Base-by-base conservation (phyloP, 768 basidiomycete genomes). In the Hortiboletus campestris region DNA sequence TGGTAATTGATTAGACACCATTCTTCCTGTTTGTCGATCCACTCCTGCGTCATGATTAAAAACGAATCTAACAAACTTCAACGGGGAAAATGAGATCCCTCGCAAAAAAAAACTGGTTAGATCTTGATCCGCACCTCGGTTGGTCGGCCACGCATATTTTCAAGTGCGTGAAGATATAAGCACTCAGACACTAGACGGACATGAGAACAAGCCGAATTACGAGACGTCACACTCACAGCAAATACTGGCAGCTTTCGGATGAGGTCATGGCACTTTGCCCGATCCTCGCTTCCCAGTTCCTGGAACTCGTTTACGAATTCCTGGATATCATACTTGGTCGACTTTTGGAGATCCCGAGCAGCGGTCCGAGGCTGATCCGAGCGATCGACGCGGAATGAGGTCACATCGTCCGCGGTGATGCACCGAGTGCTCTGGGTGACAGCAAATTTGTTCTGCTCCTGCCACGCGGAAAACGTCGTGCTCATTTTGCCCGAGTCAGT, bases 1-100 rank as follows among this genome's bases (percentile, higher is more conserved):
- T 53, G 57, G 22, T 67, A 63, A 47, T 70, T 55, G 41, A 61
- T 19, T 1, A 69, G 40, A 42, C 67, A 70, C 68, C 67, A 69
- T 35, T 58, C 59, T 7, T 63, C 63, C 19, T 46, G 39, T 31
- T 48, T 55, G 22, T 61, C 39, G 31, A 50, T 56, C 67, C 67
- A 70, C 17, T 62, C 61, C 29, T 53, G 54, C 35, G 57, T 53
- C 55, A 39, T 44, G 28, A 34, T 35, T 16, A 59, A 46, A 28
- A 69, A 60, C 25, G 57, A 54, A 31, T 59, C 51, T 4, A 60
- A 35, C 55, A 65, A 42, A 35, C 67, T 70, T 57, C 5, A n/a
- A 19, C 10, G n/a, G 1, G 7, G 17, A 42, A 29, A 29, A 45
- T 52, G 29, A 59, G 50, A 41, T 28, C 25, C 19, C 29, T 34